Base-by-base conservation (phyloP, 768 basidiomycete genomes). In the Asterophora lycoperdoides region DNA sequence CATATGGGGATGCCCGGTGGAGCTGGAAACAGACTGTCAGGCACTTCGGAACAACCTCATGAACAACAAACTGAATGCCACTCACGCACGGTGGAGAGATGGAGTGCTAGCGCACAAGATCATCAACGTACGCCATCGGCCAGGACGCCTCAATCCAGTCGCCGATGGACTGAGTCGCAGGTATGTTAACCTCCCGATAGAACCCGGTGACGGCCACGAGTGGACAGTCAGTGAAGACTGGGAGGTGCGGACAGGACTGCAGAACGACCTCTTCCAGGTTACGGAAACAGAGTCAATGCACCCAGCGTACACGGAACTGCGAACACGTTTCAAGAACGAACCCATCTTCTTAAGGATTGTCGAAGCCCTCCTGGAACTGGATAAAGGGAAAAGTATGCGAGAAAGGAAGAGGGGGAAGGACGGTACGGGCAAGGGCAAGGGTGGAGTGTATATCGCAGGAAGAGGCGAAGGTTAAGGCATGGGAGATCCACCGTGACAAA, bases 1-100 rank as follows among this genome's bases (percentile, higher is more conserved):
- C n/a, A n/a, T n/a, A 1, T 63, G 59, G 53, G 60, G 66, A 0
- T 63, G 54, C 29, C 66, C 59, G 14, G 46, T 70, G 0, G 61
- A 68, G 33, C 32, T 71, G 2, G 58, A 65, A 36, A 70, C 63
- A 0, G 68, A 70, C 49, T 70, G n/a, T n/a, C n/a, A n/a, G n/a
- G n/a, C n/a, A n/a, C n/a, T n/a, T n/a, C n/a, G n/a, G n/a, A n/a
- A n/a, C 23, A 67, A 65, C 1, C 54, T 70, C 0, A 38, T 60
- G 10, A 63, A 68, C 20, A 10, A 29, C 10, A 29, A 45, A 14
- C 17, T 45, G 3, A 45, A 34, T 30, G n/a, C 29, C 2, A 43
- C 42, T 7, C 42, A 43, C 19, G 29, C 42, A 7, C 2, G 42
- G 14, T 43, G 42, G 42, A 7, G 42, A 14, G 42, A 43, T 8